A percentile compares a stretch with the other conserved stretches of the same genome.
Conservation (phyloP, 2,329 filamentous ascomycete species). For the Leptosphaerulina australis region DNA sequence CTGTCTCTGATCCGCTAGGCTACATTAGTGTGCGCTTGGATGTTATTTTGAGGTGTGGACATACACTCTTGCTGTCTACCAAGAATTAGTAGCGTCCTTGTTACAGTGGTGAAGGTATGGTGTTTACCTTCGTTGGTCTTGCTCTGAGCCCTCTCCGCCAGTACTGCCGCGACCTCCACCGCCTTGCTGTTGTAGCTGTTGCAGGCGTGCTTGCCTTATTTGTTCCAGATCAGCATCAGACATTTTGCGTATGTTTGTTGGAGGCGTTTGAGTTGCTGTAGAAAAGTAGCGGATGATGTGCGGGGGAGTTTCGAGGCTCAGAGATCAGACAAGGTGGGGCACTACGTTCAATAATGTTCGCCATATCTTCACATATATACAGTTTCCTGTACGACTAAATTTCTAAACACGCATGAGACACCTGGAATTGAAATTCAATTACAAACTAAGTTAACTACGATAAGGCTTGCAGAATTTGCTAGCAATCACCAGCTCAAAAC, state of each 20-base stretch:
- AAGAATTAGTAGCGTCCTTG: background rate
- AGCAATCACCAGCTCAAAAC: background rate
- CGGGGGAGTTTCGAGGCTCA: slow-evolving; percentile 12
- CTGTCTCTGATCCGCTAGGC: slow-evolving; percentile 71
- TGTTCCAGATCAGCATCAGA: slow-evolving; percentile 72
- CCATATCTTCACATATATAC: background rate
- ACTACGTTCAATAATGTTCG: background rate
- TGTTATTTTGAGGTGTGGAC: slow-evolving; percentile 32
- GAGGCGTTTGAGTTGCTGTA: background rate
- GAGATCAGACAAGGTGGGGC: slow-evolving; percentile 14
- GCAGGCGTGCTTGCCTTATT: slow-evolving; percentile 90
- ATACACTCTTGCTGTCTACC: slow-evolving; percentile 32
- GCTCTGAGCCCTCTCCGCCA: slow-evolving; percentile 56
- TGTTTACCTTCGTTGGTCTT: slow-evolving; percentile 57
- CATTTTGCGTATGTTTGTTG: slow-evolving; percentile 52
- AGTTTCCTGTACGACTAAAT: background rate
- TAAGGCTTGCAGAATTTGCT: no score
- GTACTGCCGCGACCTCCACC: slow-evolving; percentile 56
- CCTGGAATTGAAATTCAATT: no score
- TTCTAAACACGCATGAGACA: no score
- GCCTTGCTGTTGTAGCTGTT: slow-evolving; percentile 81
- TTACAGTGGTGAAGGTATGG: slow-evolving; percentile 19
- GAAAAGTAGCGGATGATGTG: slow-evolving; percentile 12
- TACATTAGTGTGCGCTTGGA: slow-evolving; percentile 41
- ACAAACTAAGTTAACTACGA: no score